phyloP scores from a whole-genome alignment of 257 asterid genomes.

The Solanum piurae region DNA sequence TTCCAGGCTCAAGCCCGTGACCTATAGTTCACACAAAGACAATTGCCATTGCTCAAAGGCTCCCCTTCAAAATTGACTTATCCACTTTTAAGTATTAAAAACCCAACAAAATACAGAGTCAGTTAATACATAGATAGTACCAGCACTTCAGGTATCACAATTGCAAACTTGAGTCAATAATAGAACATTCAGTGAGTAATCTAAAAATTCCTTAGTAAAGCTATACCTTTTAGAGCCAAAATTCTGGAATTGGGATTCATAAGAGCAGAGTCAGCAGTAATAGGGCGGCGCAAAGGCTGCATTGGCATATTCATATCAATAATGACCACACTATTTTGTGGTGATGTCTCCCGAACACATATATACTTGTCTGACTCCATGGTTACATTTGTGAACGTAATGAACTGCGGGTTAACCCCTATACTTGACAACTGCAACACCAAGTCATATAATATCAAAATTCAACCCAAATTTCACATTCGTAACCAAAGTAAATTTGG shows the following conservation, averaged over 20 bases:
- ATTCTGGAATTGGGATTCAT: slow-evolving; percentile 90
- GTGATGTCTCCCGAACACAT: slow-evolving; percentile 96
- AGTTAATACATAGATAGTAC: background rate
- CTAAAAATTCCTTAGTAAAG: background rate
- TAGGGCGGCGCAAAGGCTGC: slow-evolving; percentile 97
- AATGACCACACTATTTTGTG: slow-evolving; percentile 91
- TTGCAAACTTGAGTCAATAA: background rate
- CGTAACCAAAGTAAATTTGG: background rate
- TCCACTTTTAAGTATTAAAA: background rate
- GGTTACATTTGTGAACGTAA: slow-evolving; percentile 87
- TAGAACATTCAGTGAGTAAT: background rate
- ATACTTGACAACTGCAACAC: slow-evolving; percentile 82
- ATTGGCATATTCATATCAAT: slow-evolving; percentile 92
- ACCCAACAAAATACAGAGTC: background rate
- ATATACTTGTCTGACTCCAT: slow-evolving; percentile 99
- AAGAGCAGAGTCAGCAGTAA: slow-evolving; percentile 97
- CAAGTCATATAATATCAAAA: slow-evolving; percentile 18
- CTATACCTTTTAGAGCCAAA: slow-evolving; percentile 82
- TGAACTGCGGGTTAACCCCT: slow-evolving; percentile 90
- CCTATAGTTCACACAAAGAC: background rate
- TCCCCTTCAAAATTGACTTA: background rate
- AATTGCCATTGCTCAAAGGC: background rate
- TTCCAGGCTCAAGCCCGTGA: background rate
- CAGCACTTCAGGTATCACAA: background rate
- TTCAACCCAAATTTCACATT: background rate